phyloP scores from a whole-genome alignment of 2,329 filamentous ascomycete species.

The Emergomyces africanus region DNA sequence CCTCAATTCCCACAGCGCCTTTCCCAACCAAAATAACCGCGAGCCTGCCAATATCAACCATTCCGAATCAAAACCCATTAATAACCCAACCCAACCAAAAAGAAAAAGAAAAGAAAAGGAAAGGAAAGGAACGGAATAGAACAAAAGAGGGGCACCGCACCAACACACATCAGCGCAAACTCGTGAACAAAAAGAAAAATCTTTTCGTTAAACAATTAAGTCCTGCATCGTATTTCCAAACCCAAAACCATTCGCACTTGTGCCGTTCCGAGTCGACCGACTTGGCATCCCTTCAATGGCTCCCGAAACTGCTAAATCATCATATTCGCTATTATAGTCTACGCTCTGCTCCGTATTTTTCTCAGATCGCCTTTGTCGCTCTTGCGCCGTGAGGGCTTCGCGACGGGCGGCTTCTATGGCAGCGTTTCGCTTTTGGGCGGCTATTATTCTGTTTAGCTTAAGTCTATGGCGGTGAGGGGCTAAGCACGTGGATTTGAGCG shows the following conservation, averaged over 20 bases:
- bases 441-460: constrained; percentile 5
- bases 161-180: background rate
- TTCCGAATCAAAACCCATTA: background rate
- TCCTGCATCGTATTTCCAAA: constrained; percentile 8
- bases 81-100: background rate
- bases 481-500: background rate
- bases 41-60: background rate
- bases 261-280: constrained; percentile 6
- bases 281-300: background rate
- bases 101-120: background rate
- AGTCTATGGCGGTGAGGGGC: background rate
- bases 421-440: constrained; percentile 14
- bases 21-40: background rate
- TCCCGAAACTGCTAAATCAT: background rate
- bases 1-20: background rate
- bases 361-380: constrained; percentile 3
- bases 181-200: background rate
- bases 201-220: constrained; percentile 5
- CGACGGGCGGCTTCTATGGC: constrained; percentile 21
- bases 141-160: background rate
- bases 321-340: background rate
- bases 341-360: background rate
- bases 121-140: too few species aligned
- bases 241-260: constrained; percentile 5
- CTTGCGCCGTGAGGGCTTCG: constrained; percentile 15